Conservation (phyloP, 441 rosid genomes). For the Macaranga tanarius region DNA sequence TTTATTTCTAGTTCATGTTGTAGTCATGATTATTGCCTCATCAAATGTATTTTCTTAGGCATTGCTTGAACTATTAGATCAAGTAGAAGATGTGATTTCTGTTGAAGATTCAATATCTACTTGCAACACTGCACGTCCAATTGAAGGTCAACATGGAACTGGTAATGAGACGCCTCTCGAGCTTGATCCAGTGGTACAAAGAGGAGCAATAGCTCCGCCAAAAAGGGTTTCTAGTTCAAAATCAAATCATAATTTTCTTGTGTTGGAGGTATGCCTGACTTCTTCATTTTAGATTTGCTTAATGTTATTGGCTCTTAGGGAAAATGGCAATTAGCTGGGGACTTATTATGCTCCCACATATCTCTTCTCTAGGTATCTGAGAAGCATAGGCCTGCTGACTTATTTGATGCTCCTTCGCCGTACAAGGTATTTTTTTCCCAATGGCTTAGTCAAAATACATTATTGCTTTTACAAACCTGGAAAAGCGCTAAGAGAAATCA, state of each 20-base stretch:
- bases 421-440: slow-evolving; percentile 60
- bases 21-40: slow-evolving; percentile 9
- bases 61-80: slow-evolving; percentile 90
- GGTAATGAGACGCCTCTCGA: slow-evolving; percentile 29
- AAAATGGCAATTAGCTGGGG: slow-evolving; percentile 8
- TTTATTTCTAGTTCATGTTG: not conserved
- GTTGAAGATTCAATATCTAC: slow-evolving; percentile 53
- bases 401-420: slow-evolving; percentile 39
- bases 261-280: slow-evolving; percentile 65
- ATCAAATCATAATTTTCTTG: slow-evolving; percentile 60
- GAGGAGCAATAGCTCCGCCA: slow-evolving; percentile 30
- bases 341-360: slow-evolving; percentile 20
- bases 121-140: slow-evolving; percentile 36
- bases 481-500: slow-evolving; percentile 24
- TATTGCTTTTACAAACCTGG: slow-evolving; percentile 22
- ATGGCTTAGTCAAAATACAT: slow-evolving; percentile 6
- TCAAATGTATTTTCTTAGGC: slow-evolving; percentile 46
- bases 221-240: slow-evolving; percentile 31
- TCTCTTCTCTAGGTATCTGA: slow-evolving; percentile 64
- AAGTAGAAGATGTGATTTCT: slow-evolving; percentile 91
- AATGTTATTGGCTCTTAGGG: slow-evolving; percentile 1
- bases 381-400: slow-evolving; percentile 45
- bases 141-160: slow-evolving; percentile 38
- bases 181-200: slow-evolving; percentile 27
- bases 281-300: not conserved